A percentile compares a stretch with the other conserved stretches of the same genome.
phyloP scores from a whole-genome alignment of 495 filamentous ascomycete genomes.

The Acidomyces sp. region DNA sequence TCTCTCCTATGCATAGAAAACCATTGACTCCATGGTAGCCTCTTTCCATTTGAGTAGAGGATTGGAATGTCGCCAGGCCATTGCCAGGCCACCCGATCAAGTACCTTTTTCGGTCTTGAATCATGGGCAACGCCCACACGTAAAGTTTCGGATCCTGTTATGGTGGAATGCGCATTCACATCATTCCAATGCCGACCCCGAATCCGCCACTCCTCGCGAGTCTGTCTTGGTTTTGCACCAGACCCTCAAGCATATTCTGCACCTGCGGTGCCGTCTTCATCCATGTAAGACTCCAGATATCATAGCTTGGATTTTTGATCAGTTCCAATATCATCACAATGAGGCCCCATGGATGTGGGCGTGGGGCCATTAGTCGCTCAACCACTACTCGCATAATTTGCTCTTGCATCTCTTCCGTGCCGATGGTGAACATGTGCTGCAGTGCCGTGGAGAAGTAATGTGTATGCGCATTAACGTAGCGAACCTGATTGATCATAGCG shows the following conservation, averaged over 20 bases:
- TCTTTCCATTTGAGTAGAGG: neutral
- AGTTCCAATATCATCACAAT: constrained; percentile 84
- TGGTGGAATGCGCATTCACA: neutral
- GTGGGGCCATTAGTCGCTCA: constrained; percentile 76
- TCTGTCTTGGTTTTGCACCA: constrained; percentile 12
- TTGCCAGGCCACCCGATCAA: neutral
- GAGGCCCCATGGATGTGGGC: constrained; percentile 92
- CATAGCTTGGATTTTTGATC: constrained; percentile 73
- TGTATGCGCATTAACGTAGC: constrained; percentile 78
- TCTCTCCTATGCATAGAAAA: neutral
- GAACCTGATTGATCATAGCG: constrained; percentile 82
- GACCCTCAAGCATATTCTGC: constrained; percentile 12
- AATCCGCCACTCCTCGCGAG: constrained; percentile 6
- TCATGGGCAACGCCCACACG: neutral
- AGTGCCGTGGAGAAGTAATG: constrained; percentile 86
- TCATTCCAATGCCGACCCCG: neutral
- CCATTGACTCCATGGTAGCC: neutral
- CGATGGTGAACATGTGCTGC: constrained; percentile 72
- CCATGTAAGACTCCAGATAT: constrained; percentile 85
- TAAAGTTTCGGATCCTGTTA: neutral
- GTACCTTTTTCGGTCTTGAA: neutral
- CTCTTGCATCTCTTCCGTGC: constrained; percentile 74
- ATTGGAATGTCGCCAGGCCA: neutral
- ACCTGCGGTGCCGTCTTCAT: constrained; percentile 82
- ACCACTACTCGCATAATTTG: constrained; percentile 78